Evolutionary conservation across 2,329 filamentous ascomycete genomes (phyloP).

Genomic region (Penicillium sp.): DNA sequence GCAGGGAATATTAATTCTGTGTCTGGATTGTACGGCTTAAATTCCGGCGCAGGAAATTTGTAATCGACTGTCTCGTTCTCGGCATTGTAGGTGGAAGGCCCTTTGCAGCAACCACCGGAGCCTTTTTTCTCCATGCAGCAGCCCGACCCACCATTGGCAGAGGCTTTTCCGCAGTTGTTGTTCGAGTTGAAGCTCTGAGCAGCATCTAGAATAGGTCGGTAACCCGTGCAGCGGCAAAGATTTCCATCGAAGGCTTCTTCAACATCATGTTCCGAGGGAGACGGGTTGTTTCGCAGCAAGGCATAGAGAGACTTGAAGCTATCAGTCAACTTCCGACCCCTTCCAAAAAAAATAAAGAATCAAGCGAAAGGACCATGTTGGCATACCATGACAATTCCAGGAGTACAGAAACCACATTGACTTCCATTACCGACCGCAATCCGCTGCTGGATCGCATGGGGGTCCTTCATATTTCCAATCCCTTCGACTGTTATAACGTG

Average conservation of each 20-base stretch:
- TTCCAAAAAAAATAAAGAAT: not conserved
- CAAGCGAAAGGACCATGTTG: not conserved
- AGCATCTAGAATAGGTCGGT: conserved; percentile 88
- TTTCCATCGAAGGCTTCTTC: conserved; percentile 98
- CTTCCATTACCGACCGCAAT: conserved; percentile 89
- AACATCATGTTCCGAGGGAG: conserved; percentile 75
- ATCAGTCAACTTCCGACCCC: conserved; percentile 5
- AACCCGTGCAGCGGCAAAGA: conserved; percentile 91
- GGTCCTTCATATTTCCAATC: conserved; percentile 81
- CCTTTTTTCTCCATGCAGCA: conserved; percentile 71
- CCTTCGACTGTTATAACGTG: conserved; percentile 98
- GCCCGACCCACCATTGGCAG: conserved; percentile 58
- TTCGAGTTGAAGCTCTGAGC: conserved; percentile 71
- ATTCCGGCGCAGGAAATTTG: conserved; percentile 78
- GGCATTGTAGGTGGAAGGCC: conserved; percentile 42
- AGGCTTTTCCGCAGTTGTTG: conserved; percentile 59
- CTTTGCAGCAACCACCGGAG: conserved; percentile 66
- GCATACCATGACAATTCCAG: conserved; percentile 84
- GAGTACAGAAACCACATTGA: conserved; percentile 94
- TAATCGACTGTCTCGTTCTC: conserved; percentile 41
- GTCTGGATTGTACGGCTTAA: conserved; percentile 90
- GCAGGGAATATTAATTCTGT: conserved; percentile 96
- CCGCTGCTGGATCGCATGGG: conserved; percentile 86
- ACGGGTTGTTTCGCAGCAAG: conserved; percentile 76
- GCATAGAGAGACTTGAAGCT: conserved; percentile 75